Evolutionary conservation across 2,329 filamentous ascomycete species (phyloP), one percentile per base, ranked within the genome.

Genomic region (Monosporascus sp.): DNA sequence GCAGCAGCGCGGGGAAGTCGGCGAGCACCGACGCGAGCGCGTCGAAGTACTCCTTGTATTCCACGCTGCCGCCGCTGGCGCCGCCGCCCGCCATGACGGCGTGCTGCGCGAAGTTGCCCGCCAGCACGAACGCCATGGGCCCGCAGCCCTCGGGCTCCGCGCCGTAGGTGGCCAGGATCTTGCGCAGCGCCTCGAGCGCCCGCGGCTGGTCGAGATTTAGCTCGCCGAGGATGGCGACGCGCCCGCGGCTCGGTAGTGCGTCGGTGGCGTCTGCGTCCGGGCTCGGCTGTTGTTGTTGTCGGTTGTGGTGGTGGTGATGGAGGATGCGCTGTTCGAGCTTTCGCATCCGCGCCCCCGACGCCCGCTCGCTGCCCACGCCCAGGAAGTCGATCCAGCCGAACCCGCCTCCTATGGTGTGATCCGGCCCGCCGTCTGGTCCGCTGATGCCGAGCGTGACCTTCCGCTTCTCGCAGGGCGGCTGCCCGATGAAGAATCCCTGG

Each of bases 381-480:
- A 97, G 77, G 66, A 97, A 99, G 69, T 97, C 94, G 51, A 96
- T 91, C 92, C 94, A 99, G 44, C 94, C 94, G 66, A 97, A 97
- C 1, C 89, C 90, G 54, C 89, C 89, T 28, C 86, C 87, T 43
- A 88, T 83, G 40, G 82, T 85, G 56, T 82, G 77, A 55, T 82
- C 80, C 20, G 75, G 72, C 11, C 79, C 78, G n/a, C 78, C 77
- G 22, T 85, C 81, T 2, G 74, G 78, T 17, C 78, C 80, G 52
- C 78, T 82, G 49, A 88, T 82, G 9, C 92, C 92, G 3, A 97
- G 76, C 0, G 91, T 94, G 14, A 84, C 81, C 49, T 86, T 85
- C 40, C 94, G 82, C 65, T 88, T 86, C 73, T 99, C 94, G 60
- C 90, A 93, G 0, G 93, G 92, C 3, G 95, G 94, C 49, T 94